These are phyloP conservation scores for Leishmania braziliensis DNA, from an alignment of 208 protist genomes.

Conservation along the genomic window DNA sequence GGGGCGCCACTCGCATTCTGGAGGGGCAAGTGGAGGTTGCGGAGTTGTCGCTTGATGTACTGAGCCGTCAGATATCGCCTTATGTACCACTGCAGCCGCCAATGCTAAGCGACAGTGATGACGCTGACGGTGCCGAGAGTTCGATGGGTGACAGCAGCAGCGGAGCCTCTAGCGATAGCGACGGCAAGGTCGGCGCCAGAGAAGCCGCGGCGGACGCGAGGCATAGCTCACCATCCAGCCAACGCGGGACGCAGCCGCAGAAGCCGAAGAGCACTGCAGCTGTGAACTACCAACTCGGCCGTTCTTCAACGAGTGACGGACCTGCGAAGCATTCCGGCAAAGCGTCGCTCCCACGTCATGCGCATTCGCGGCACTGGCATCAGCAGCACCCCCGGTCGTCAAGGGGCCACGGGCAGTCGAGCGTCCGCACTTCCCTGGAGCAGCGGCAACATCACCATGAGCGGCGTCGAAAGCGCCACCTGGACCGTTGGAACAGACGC, in stretches of 20 bases:
- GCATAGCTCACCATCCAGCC: background rate
- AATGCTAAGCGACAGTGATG: constrained; percentile 1
- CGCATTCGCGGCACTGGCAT: background rate
- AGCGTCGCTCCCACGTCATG: background rate
- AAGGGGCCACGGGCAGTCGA: background rate
- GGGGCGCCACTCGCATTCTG: constrained; percentile 17
- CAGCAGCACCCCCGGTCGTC: background rate
- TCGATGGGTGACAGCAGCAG: constrained; percentile 1
- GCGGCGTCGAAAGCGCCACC: constrained; percentile 7
- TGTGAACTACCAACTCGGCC: background rate
- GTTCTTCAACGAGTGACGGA: background rate
- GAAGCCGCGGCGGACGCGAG: background rate
- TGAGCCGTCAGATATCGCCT: constrained; percentile 17
- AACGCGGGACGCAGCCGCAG: background rate
- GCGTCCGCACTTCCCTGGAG: background rate
- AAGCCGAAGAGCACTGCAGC: background rate
- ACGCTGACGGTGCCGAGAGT: background rate
- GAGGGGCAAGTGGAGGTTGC: constrained; percentile 36
- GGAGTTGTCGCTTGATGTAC: constrained; percentile 30
- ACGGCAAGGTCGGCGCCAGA: background rate
- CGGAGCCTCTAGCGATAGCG: constrained; percentile 7
- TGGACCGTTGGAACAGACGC: constrained; percentile 1
- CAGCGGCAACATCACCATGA: background rate
- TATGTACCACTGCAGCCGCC: constrained; percentile 20
- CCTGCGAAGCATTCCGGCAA: background rate